Evolutionary conservation across 2,329 filamentous ascomycete genomes (phyloP).

Genomic region (Epicoccum sorghinum): DNA sequence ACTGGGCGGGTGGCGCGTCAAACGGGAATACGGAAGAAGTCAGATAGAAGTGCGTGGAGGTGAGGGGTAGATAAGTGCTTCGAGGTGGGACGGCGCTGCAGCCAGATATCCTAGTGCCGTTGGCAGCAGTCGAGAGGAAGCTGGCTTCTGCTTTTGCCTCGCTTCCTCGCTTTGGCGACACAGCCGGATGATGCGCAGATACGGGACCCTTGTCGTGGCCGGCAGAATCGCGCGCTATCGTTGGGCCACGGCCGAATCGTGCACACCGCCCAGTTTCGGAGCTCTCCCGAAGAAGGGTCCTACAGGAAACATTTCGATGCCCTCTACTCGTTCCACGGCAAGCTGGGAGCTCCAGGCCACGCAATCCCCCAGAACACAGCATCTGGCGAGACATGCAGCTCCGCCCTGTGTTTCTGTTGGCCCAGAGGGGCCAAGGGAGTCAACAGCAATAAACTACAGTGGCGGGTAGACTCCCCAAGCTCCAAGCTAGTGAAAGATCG

Average conservation of each 20-base stretch:
- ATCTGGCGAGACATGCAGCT: constrained; percentile 19
- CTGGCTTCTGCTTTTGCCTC: constrained; percentile 18
- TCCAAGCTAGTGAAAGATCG: constrained; percentile 14
- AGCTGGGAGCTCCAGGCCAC: constrained; percentile 6
- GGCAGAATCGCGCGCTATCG: constrained; percentile 10
- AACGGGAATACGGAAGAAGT: constrained; percentile 21
- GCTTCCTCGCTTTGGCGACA: constrained; percentile 16
- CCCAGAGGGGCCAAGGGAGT: constrained; percentile 12
- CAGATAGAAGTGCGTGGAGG: constrained; percentile 15
- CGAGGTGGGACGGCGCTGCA: constrained; percentile 22
- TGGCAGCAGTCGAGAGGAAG: constrained; percentile 18
- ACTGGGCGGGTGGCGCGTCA: constrained; percentile 31
- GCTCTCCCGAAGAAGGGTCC: constrained; percentile 15
- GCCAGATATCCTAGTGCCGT: constrained; percentile 22
- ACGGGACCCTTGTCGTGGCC: constrained; percentile 14
- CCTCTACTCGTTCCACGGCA: constrained; percentile 11
- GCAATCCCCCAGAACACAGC: constrained; percentile 18
- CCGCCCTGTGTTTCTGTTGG: constrained; percentile 4
- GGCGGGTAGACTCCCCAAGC: constrained; percentile 16
- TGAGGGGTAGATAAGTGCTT: constrained; percentile 26
- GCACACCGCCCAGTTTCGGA: constrained; percentile 10
- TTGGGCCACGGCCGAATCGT: background rate
- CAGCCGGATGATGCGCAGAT: constrained; percentile 18
- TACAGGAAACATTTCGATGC: constrained; percentile 6
- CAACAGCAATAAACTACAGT: constrained; percentile 8